A percentile compares a stretch with the other conserved stretches of the same genome.
Evolutionary conservation across 768 basidiomycete species (phyloP).

Genomic region (Russula griseocarnosa): DNA sequence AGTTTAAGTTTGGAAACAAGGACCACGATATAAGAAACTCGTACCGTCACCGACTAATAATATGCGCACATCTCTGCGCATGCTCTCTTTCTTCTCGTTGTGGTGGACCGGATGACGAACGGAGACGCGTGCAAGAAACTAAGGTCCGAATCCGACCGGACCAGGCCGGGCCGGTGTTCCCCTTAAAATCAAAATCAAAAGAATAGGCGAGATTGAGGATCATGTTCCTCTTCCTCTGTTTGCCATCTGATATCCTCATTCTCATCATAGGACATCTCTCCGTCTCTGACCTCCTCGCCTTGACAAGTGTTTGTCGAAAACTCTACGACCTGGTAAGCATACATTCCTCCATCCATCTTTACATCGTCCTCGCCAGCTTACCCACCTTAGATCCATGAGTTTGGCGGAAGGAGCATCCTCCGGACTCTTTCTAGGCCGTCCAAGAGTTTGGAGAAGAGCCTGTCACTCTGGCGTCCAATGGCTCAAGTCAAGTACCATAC

Average conservation of each 20-base stretch:
- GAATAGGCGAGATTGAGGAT: background rate
- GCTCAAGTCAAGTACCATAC: slow-evolving; percentile 28
- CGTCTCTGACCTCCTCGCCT: slow-evolving; percentile 19
- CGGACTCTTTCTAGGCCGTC: slow-evolving; percentile 17
- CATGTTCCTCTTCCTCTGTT: slow-evolving; percentile 7
- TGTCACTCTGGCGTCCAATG: slow-evolving; percentile 23
- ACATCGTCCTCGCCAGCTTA: background rate
- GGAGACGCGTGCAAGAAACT: background rate
- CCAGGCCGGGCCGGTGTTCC: background rate
- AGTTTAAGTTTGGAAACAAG: slow-evolving; percentile 8
- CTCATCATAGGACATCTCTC: slow-evolving; percentile 25
- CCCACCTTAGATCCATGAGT: slow-evolving; percentile 22
- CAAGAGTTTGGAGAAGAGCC: slow-evolving; percentile 20
- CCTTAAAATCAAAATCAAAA: background rate
- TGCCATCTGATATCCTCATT: slow-evolving; percentile 25
- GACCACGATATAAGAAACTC: slow-evolving; percentile 30
- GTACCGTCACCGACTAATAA: slow-evolving; percentile 90
- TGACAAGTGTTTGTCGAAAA: slow-evolving; percentile 16
- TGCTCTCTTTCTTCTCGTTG: slow-evolving; percentile 34
- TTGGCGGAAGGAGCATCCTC: slow-evolving; percentile 22
- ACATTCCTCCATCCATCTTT: background rate
- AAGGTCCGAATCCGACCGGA: background rate
- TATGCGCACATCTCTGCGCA: slow-evolving; percentile 92
- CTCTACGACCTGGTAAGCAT: slow-evolving; percentile 22
- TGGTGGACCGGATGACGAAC: background rate